A percentile compares a stretch with the other conserved stretches of the same genome.
Conservation (phyloP, 495 filamentous ascomycete genomes). For the Sphaerosporella brunnea region DNA sequence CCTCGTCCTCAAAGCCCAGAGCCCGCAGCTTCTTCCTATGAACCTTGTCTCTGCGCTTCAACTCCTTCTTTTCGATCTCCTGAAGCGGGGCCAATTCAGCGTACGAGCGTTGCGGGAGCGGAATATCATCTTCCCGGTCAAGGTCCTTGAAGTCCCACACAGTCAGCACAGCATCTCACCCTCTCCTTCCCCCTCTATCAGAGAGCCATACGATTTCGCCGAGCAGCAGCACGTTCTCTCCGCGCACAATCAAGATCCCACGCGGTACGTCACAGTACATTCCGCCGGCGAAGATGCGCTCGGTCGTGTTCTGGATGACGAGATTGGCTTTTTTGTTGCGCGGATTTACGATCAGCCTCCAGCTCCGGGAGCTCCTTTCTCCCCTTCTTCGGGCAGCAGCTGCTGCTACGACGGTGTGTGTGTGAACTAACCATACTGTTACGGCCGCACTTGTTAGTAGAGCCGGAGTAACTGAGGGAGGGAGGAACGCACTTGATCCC, state of each 20-base stretch:
- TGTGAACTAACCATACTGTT: too few species aligned
- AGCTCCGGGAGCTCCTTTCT: too few species aligned
- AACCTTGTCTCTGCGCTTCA: conserved; percentile 54
- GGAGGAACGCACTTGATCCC: conserved; percentile 80
- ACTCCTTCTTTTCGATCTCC: conserved; percentile 46
- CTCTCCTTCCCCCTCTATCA: neutral
- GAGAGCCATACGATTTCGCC: conserved; percentile 59
- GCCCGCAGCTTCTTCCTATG: conserved; percentile 47
- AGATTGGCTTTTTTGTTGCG: conserved; percentile 62
- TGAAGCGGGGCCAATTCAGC: conserved; percentile 54
- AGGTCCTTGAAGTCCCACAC: conserved; percentile 43
- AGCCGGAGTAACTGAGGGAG: too few species aligned
- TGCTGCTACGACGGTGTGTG: too few species aligned
- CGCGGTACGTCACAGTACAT: conserved; percentile 65
- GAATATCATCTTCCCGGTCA: conserved; percentile 81
- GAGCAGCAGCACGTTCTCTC: conserved; percentile 80
- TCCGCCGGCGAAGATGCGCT: conserved; percentile 56
- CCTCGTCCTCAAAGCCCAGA: conserved; percentile 75
- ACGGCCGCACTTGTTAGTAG: too few species aligned
- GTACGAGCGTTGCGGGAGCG: conserved; percentile 45
- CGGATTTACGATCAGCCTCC: too few species aligned
- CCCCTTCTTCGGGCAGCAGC: too few species aligned
- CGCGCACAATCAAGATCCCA: conserved; percentile 75
- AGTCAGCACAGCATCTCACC: too few species aligned
- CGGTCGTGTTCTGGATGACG: conserved; percentile 76